Conservation (phyloP, 306 rosid genomes). For the Ormosia emarginata region DNA sequence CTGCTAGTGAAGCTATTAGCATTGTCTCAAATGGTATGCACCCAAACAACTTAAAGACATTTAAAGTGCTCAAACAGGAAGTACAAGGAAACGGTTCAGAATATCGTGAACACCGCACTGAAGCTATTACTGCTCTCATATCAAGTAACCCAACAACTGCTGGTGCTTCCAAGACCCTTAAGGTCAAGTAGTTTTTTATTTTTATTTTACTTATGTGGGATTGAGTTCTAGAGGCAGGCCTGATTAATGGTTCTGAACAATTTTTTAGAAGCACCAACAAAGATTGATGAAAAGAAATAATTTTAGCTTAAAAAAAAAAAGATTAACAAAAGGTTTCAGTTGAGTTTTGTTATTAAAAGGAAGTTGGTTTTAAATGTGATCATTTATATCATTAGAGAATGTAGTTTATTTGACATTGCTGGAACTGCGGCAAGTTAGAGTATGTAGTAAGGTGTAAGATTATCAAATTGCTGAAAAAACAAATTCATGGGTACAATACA, state of each 20-base stretch:
- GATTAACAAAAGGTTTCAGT: background rate
- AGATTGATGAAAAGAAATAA: background rate
- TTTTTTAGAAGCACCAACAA: background rate
- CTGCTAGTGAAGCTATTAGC: conserved; percentile 45
- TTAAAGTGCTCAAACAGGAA: conserved; percentile 39
- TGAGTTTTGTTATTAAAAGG: conserved; percentile 1
- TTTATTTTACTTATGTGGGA: conserved; percentile 5
- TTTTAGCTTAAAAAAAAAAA: background rate
- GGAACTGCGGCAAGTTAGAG: conserved; percentile 1
- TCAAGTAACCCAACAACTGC: conserved; percentile 40
- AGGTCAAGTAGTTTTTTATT: conserved; percentile 41
- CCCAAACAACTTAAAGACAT: conserved; percentile 43
- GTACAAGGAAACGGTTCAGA: conserved; percentile 30
- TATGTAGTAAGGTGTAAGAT: background rate
- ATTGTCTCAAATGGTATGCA: conserved; percentile 49
- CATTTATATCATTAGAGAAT: background rate
- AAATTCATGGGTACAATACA: background rate
- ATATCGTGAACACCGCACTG: conserved; percentile 33
- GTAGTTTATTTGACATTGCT: background rate
- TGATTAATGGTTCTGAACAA: background rate
- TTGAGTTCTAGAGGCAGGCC: background rate
- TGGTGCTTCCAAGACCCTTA: conserved; percentile 38
- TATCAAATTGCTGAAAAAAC: background rate
- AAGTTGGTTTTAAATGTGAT: background rate
- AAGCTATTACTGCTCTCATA: conserved; percentile 32